A percentile compares a stretch with the other conserved stretches of the same genome.
Conservation (phyloP, 2,329 filamentous ascomycete genomes). For the Claviceps purpurea region DNA sequence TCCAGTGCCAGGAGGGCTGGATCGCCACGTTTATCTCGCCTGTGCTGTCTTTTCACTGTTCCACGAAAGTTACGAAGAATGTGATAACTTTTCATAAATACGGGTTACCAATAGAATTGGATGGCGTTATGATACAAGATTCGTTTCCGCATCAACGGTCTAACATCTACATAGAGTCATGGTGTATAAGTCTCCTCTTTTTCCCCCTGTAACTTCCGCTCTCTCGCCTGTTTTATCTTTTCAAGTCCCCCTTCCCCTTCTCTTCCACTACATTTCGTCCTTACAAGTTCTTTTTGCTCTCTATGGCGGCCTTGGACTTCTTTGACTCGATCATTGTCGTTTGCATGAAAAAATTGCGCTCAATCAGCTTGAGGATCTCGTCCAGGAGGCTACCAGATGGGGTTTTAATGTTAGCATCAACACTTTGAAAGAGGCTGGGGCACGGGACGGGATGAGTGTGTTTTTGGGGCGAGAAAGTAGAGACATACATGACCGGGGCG, state of each 20-base stretch:
- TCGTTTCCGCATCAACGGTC: slow-evolving; percentile 10
- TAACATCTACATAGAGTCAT: slow-evolving; percentile 15
- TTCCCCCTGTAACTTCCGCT: background rate
- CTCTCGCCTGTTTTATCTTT: background rate
- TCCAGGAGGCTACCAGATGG: slow-evolving; percentile 54
- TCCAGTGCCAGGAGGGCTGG: too few species aligned
- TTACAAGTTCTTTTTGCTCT: slow-evolving; percentile 43
- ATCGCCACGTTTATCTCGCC: too few species aligned
- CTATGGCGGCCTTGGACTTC: slow-evolving; percentile 22
- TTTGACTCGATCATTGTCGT: slow-evolving; percentile 25
- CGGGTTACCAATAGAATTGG: background rate
- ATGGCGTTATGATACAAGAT: slow-evolving; percentile 12
- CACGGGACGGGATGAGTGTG: background rate
- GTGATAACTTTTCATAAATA: too few species aligned
- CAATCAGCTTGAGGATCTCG: slow-evolving; percentile 66
- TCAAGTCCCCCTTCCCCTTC: background rate
- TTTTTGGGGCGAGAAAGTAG: background rate
- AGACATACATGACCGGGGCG: slow-evolving; percentile 76
- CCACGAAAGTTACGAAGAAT: too few species aligned
- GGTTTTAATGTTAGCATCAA: slow-evolving; percentile 12
- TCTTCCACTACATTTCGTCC: slow-evolving; percentile 9
- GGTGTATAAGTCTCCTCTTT: background rate
- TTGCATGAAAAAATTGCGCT: slow-evolving; percentile 53
- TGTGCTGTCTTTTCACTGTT: too few species aligned
- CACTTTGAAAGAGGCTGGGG: background rate